Conservation (phyloP, 352 stramenopile species). For the Phytophthora tubulina region DNA sequence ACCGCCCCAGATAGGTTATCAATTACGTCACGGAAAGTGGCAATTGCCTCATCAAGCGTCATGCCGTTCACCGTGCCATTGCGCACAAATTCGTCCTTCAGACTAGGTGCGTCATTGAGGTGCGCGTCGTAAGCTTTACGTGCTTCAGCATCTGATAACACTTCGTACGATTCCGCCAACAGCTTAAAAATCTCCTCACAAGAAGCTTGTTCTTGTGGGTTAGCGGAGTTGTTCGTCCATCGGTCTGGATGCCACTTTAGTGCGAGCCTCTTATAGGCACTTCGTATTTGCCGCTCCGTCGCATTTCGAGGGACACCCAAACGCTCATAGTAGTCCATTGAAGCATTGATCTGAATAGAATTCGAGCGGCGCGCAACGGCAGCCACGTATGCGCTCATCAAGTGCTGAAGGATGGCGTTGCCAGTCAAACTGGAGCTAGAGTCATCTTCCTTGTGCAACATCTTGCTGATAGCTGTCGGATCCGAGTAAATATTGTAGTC, state of each 20-base stretch:
- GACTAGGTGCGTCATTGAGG: constrained; percentile 53
- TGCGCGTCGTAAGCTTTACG: constrained; percentile 75
- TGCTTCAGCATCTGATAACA: constrained; percentile 71
- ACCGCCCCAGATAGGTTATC: constrained; percentile 67
- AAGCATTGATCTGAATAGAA: constrained; percentile 83
- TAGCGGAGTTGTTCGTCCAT: constrained; percentile 58
- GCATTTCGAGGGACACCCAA: constrained; percentile 77
- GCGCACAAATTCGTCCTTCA: constrained; percentile 81
- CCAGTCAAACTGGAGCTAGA: constrained; percentile 65
- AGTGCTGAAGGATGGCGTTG: constrained; percentile 81
- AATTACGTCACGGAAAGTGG: constrained; percentile 81
- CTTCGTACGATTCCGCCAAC: constrained; percentile 85
- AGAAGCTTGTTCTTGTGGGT: constrained; percentile 69
- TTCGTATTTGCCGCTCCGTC: constrained; percentile 71
- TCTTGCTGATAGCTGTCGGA: constrained; percentile 43
- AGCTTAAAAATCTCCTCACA: constrained; percentile 88
- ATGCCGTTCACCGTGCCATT: constrained; percentile 84
- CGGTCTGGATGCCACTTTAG: constrained; percentile 91
- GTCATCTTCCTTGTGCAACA: constrained; percentile 61
- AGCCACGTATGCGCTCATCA: constrained; percentile 87
- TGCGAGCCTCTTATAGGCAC: constrained; percentile 76
- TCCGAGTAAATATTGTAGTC: constrained; percentile 70
- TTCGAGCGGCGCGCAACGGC: constrained; percentile 75
- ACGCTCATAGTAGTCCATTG: constrained; percentile 89
- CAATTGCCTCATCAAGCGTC: constrained; percentile 87